Base-by-base conservation (phyloP, 2,329 filamentous ascomycete genomes). In the Basipetospora chlamydospora region DNA sequence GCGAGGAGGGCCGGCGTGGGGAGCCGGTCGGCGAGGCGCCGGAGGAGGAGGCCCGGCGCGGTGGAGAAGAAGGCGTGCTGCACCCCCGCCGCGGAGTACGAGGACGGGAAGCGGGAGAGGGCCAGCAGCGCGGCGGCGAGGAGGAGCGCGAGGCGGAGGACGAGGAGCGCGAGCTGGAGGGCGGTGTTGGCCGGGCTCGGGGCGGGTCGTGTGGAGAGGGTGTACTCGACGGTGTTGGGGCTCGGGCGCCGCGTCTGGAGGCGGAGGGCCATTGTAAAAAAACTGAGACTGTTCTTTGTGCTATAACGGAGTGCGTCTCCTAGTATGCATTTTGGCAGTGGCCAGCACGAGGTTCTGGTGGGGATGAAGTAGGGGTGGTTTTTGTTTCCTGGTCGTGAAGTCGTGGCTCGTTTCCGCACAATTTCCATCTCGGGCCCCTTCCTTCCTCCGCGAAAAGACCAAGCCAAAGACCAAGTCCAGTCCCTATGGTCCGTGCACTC, bases 141-240 rank as follows among this genome's bases (percentile, higher is more conserved):
- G 39, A 57, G 42, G 28, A 66, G 45, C 15, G 58, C 43, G 21
- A 69, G 40, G 23, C 67, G 63, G 22, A 61, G 35, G 39, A 63
- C 46, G 41, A 64, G 49, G 26, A 69, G 56, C 30, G 66, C 43
- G 30, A 53, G 41, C 35, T 66, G 55, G 15, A 69, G 51, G 23
- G 67, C 43, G 28, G 62, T 66, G 6, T 68, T 57, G 2, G 66
- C 48, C 12, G 69, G 41, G 1, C 67, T 68, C 4, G 59, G 52
- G 0, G 61, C 58, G 1, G 81, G 74, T 30, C 76, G 73, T 40
- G 87, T 95, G 25, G 87, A 90, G 39, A 95, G 83, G 21, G 81
- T 92, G 66, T 88, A 96, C 46, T 83, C 80, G 53, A 83, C 77
- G n/a, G 90, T 94, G 3, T 86, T 92, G 32, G 84, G 79, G 17